phyloP scores from a whole-genome alignment of 2,329 filamentous ascomycete species.

The Blastomyces emzantsi region DNA sequence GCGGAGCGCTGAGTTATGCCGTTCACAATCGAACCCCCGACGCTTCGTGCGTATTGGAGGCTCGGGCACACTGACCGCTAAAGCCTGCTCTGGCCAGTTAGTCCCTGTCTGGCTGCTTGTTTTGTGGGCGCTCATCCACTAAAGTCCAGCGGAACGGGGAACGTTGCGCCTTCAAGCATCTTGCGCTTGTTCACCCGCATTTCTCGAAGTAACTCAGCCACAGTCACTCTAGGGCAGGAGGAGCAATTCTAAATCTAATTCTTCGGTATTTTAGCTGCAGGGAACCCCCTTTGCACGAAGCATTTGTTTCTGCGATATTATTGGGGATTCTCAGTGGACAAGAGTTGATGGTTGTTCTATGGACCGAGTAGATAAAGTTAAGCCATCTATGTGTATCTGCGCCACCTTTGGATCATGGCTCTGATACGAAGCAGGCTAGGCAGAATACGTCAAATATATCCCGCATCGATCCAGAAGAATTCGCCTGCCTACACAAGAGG shows the following conservation, averaged over 20 bases:
- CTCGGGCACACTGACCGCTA: not conserved
- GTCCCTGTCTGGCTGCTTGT: not conserved
- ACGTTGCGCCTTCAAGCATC: not conserved
- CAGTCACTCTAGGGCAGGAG: not conserved
- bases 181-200: not conserved
- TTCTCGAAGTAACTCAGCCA: not conserved
- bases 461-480: not conserved
- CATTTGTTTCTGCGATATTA: not conserved
- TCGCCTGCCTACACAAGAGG: not conserved
- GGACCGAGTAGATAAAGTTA: not conserved
- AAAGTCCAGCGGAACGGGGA: not conserved
- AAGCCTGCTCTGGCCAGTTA: not conserved
- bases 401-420: not conserved
- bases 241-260: not conserved
- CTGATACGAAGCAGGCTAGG: not conserved
- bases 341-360: not conserved
- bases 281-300: not conserved
- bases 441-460: no score
- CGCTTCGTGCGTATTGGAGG: not conserved
- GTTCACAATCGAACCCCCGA: not conserved
- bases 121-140: not conserved
- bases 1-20: not conserved
- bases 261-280: not conserved
- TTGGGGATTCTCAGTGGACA: not conserved
- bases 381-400: not conserved